These are phyloP conservation scores for Lobosporangium transversale DNA, from an alignment of 192 early-diverging fungal genomes.

Conservation along the genomic window DNA sequence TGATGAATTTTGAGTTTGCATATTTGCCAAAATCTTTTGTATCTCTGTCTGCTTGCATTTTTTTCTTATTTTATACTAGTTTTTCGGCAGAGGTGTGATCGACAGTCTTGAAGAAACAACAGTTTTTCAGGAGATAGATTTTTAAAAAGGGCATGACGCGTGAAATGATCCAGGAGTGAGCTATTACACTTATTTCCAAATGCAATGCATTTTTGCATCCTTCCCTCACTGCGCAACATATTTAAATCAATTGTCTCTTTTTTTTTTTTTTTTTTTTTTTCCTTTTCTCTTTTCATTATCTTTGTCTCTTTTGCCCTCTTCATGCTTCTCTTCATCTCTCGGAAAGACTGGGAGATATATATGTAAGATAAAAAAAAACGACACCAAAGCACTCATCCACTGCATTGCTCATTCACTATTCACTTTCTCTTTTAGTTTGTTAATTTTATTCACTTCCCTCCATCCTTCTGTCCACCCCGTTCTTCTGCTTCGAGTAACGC, in stretches of 20 bases:
- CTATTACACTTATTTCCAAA: slow-evolving; percentile 25
- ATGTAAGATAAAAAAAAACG: background rate
- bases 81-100: slow-evolving; percentile 1
- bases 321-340: too few relatives aligned
- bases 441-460: background rate
- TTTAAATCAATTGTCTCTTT: slow-evolving; percentile 8
- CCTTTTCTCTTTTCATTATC: slow-evolving; percentile 7
- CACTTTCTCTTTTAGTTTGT: slow-evolving; percentile 1
- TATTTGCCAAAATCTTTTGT: too few relatives aligned
- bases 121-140: too few relatives aligned
- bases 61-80: too few relatives aligned
- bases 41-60: too few relatives aligned
- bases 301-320: too few relatives aligned
- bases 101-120: too few relatives aligned
- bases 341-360: too few relatives aligned
- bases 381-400: background rate
- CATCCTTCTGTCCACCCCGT: slow-evolving; percentile 2
- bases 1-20: too few relatives aligned
- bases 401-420: background rate
- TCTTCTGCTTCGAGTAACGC: too few relatives aligned
- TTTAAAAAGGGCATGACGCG: slow-evolving; percentile 23
- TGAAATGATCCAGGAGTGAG: slow-evolving; percentile 26
- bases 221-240: slow-evolving; percentile 26
- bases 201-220: too few relatives aligned
- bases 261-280: too few relatives aligned